These are phyloP conservation scores for Chlorella sp. DNA, from an alignment of 139 green algal genomes.

Conservation along the genomic window DNA sequence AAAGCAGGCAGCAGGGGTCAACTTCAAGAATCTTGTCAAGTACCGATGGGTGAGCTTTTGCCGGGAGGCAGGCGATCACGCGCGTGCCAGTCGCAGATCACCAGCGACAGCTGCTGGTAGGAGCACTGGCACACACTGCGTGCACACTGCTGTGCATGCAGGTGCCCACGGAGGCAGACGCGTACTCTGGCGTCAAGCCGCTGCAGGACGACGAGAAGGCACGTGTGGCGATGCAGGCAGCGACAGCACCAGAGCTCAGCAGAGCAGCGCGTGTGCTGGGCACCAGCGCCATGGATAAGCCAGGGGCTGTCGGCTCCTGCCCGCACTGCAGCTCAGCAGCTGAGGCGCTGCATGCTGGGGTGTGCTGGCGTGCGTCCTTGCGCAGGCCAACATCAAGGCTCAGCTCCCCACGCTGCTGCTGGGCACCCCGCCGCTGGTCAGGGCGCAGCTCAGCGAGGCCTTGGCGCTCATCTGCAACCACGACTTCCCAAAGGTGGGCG, in stretches of 20 bases:
- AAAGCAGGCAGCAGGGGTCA: constrained; percentile 85
- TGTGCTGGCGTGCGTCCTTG: too few relatives aligned
- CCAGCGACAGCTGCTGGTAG: too few relatives aligned
- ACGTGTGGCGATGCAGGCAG: too few relatives aligned
- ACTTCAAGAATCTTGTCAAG: constrained; percentile 97
- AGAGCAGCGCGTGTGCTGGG: too few relatives aligned
- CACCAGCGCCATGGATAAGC: too few relatives aligned
- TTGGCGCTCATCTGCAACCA: constrained; percentile 82
- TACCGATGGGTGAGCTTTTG: constrained; percentile 74
- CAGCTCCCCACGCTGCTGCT: constrained; percentile 89
- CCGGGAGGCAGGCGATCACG: too few relatives aligned
- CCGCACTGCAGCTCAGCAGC: too few relatives aligned
- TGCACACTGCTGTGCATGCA: constrained; percentile 21
- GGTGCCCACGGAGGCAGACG: constrained; percentile 37
- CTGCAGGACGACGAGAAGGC: constrained; percentile 37
- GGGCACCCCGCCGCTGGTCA: constrained; percentile 58
- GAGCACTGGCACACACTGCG: too few relatives aligned
- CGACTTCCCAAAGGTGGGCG: constrained; percentile 79
- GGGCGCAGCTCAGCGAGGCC: constrained; percentile 82
- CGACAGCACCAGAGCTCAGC: too few relatives aligned
- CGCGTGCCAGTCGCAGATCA: too few relatives aligned
- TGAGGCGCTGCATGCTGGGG: too few relatives aligned
- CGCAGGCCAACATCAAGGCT: constrained; percentile 80
- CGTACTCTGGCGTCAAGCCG: constrained; percentile 30
- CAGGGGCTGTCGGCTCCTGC: too few relatives aligned